Evolutionary conservation across 306 rosid genomes (phyloP).

Genomic region (Ceratonia siliqua): DNA sequence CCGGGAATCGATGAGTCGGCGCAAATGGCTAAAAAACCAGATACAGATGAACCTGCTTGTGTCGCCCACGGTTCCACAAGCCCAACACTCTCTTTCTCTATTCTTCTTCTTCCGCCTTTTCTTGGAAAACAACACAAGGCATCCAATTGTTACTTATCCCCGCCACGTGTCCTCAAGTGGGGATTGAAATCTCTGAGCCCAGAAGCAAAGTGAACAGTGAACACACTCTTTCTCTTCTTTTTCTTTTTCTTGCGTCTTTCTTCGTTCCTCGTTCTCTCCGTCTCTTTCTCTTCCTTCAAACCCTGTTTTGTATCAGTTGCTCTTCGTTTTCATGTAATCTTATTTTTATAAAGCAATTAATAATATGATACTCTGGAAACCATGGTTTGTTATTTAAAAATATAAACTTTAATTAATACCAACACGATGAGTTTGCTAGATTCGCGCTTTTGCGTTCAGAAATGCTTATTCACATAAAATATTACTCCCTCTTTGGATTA

Average conservation of each 20-base stretch:
- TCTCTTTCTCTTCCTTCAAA: background rate
- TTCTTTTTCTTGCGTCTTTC: background rate
- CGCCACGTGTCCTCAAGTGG: conserved; percentile 26
- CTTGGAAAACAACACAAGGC: conserved; percentile 28
- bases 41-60: conserved; percentile 19
- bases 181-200: background rate
- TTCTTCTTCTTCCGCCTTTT: background rate
- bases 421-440: background rate
- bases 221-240: background rate
- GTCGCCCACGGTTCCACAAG: conserved; percentile 17
- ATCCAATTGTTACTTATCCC: background rate
- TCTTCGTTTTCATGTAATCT: background rate
- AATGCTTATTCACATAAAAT: background rate
- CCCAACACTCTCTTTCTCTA: background rate
- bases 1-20: background rate
- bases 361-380: background rate
- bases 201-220: background rate
- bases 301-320: background rate
- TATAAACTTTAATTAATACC: background rate
- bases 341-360: background rate
- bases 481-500: background rate
- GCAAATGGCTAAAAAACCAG: background rate
- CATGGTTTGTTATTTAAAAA: background rate
- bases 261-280: conserved; percentile 13
- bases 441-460: background rate